phyloP scores from a whole-genome alignment of 441 rosid species.

The Viola pubescens region DNA sequence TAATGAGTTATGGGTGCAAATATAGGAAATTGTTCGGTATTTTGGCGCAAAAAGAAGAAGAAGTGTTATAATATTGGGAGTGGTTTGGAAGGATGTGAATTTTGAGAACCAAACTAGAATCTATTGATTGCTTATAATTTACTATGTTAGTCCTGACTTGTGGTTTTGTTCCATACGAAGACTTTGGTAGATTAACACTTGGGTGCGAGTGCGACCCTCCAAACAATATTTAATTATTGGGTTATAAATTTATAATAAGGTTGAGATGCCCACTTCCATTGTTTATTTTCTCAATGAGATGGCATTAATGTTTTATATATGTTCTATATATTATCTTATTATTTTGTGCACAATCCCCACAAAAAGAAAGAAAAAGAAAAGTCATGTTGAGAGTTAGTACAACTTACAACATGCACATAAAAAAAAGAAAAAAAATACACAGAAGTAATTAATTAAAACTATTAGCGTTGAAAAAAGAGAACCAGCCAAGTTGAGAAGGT shows the following conservation, averaged over 20 bases:
- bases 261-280: conserved; percentile 30
- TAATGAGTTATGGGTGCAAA: too few species aligned
- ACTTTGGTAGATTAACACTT: neutral
- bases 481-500: neutral
- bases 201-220: conserved; percentile 1
- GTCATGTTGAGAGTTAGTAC: neutral
- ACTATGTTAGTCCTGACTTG: conserved; percentile 12
- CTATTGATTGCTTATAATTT: neutral
- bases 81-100: conserved; percentile 27
- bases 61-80: conserved; percentile 5
- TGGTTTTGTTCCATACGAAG: conserved; percentile 7
- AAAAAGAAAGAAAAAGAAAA: neutral
- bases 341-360: conserved; percentile 13
- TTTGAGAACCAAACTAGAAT: conserved; percentile 32
- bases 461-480: conserved; percentile 25
- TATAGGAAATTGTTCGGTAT: too few species aligned
- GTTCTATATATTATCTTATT: neutral
- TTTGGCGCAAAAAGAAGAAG: neutral
- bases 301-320: too few species aligned
- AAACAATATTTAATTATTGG: neutral
- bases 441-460: neutral
- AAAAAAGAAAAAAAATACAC: neutral
- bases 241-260: conserved; percentile 18
- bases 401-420: neutral
- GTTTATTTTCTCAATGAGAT: conserved; percentile 10